Evolutionary conservation across 1,284 basidiomycete genomes (phyloP), one percentile per base, ranked within the genome.

Genomic region (Cryptococcus deneoformans): DNA sequence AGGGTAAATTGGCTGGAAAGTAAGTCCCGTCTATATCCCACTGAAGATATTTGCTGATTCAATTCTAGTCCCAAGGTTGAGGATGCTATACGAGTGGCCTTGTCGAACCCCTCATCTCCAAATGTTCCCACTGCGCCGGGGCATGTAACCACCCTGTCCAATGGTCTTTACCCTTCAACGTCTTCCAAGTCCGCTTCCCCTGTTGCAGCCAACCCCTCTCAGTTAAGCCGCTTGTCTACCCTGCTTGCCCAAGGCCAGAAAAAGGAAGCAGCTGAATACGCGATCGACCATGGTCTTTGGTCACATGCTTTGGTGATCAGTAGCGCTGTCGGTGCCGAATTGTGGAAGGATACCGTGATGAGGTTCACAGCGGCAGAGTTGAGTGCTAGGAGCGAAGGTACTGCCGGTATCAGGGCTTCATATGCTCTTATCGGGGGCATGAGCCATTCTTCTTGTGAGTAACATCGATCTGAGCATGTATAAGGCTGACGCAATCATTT

Each of bases 261-360:
- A 56, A 84, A 85, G 34, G 85, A 88, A 62, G 96, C 96, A 0
- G 92, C 92, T 67, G 86, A 87, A 57, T 92, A 87, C 70, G 95
- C 96, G 4, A 81, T 92, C 35, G 87, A 92, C 59, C 85, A 93
- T 72, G 87, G 85, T 66, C 79, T 99, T 62, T 99, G 94, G 93
- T 87, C 92, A 1, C 96, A 99, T 75, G 96, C 96, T 0, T 86
- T 99, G 83, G 80, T 98, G 49, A 94, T 99, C 60, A 87, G 96
- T 7, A 94, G 90, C 70, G 89, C 90, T 55, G 84, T 98, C 52
- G 95, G 95, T 73, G 90, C 90, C 67, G 92, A 95, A 38, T 84
- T 90, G 5, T 98, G 93, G 92, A 89, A 89, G 71, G 90, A 93
- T 60, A 88, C 88, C 5, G 91, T 95, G 0, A 84, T 83, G 42